Percentiles rank a stretch among this genome's conserved stretches.
phyloP scores from a whole-genome alignment of 768 basidiomycete genomes.

The Phaeotremella skinneri region DNA sequence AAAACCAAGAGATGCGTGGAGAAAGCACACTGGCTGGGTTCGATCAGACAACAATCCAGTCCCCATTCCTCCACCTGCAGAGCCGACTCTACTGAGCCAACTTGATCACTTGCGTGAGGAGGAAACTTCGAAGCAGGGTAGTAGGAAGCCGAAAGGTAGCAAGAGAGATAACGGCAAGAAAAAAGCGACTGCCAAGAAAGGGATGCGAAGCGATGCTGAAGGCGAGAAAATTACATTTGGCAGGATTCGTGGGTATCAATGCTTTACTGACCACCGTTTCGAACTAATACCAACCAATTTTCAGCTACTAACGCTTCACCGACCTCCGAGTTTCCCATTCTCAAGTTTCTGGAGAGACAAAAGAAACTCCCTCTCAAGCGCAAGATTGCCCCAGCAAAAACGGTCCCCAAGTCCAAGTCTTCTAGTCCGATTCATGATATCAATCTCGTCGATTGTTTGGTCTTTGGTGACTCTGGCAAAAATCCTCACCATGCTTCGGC shows the following conservation, averaged over 20 bases:
- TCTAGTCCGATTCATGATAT: not conserved
- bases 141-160: not conserved
- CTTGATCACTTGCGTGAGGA: constrained; percentile 14
- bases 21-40: not conserved
- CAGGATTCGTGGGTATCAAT: constrained; percentile 19
- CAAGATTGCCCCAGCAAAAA: not conserved
- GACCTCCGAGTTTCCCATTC: constrained; percentile 23
- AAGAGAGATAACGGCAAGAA: not conserved
- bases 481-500: not conserved
- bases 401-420: not conserved
- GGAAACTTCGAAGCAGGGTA: not conserved
- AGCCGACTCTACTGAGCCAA: constrained; percentile 3
- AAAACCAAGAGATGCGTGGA: not conserved
- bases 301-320: constrained; percentile 19
- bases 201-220: not conserved
- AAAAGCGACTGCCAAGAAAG: constrained; percentile 4
- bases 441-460: not conserved
- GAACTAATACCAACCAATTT: not conserved
- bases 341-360: constrained; percentile 26
- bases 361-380: constrained; percentile 27
- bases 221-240: constrained; percentile 10
- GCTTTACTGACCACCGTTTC: not conserved
- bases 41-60: constrained; percentile 5
- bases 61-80: not conserved
- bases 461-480: not conserved